These are phyloP conservation scores for Hura crepitans DNA, from an alignment of 441 rosid species.

Conservation along the genomic window DNA sequence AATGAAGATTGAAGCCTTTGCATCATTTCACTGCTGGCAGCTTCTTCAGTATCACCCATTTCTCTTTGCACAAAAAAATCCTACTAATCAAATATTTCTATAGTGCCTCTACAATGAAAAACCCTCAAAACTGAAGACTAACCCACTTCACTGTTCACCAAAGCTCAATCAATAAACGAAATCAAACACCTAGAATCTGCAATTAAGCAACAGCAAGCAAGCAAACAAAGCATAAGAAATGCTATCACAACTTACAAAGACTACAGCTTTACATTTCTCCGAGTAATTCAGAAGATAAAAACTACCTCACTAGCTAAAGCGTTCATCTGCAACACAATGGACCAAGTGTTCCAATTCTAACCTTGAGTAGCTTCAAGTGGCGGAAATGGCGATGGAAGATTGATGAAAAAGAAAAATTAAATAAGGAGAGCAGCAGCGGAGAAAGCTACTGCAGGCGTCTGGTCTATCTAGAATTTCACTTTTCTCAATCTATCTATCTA, in stretches of 20 bases:
- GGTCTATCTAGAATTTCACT: constrained; percentile 10
- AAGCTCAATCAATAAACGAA: constrained; percentile 18
- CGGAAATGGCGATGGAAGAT: constrained; percentile 38
- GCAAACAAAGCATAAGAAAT: background rate
- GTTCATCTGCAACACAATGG: constrained; percentile 19
- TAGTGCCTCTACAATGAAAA: background rate
- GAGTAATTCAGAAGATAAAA: background rate
- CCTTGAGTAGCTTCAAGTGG: constrained; percentile 17
- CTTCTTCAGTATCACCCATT: constrained; percentile 75
- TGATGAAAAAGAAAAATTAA: background rate
- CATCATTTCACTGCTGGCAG: constrained; percentile 57
- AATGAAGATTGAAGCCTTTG: constrained; percentile 66
- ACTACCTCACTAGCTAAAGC: constrained; percentile 26
- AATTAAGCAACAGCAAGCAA: background rate
- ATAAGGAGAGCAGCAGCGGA: background rate
- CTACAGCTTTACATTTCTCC: background rate
- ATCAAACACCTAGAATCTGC: constrained; percentile 18
- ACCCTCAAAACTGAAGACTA: constrained; percentile 3
- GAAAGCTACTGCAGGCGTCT: constrained; percentile 26
- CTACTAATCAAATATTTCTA: background rate
- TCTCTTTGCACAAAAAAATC: background rate
- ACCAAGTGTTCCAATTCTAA: background rate
- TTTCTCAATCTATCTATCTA: background rate
- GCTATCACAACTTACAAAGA: background rate
- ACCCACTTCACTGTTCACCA: constrained; percentile 13